phyloP scores from a whole-genome alignment of 805 yeast species.

The Yarrowia sp. region DNA sequence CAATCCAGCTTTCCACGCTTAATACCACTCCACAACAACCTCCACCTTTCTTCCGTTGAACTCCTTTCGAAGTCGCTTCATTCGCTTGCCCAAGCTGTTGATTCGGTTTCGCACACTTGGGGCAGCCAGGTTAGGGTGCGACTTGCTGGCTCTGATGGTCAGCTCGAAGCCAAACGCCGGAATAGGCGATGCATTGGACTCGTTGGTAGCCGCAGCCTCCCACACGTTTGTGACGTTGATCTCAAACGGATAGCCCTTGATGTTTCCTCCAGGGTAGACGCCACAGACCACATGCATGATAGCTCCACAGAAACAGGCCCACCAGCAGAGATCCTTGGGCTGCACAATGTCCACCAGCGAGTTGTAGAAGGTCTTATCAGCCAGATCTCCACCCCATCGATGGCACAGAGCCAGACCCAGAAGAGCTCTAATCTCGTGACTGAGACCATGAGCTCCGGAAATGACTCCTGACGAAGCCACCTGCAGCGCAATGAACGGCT shows the following conservation, averaged over 20 bases:
- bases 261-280: slow-evolving; percentile 77
- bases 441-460: slow-evolving; percentile 72
- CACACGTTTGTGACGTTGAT: slow-evolving; percentile 30
- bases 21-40: slow-evolving; percentile 30
- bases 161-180: slow-evolving; percentile 33
- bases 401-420: slow-evolving; percentile 73
- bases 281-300: slow-evolving; percentile 77
- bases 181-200: not conserved
- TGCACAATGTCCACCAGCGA: slow-evolving; percentile 37
- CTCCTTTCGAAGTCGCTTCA: slow-evolving; percentile 51
- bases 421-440: slow-evolving; percentile 68
- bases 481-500: slow-evolving; percentile 69
- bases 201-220: not conserved
- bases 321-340: slow-evolving; percentile 52
- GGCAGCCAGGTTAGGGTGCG: slow-evolving; percentile 33
- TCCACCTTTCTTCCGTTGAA: slow-evolving; percentile 32
- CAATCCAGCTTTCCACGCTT: not conserved
- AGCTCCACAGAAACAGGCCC: slow-evolving; percentile 72
- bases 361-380: slow-evolving; percentile 46
- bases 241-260: slow-evolving; percentile 47
- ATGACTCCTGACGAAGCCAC: slow-evolving; percentile 72
- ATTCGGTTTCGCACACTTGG: slow-evolving; percentile 49
- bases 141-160: slow-evolving; percentile 31
- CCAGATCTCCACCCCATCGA: slow-evolving; percentile 79
- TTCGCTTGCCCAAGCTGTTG: slow-evolving; percentile 56